Percentiles rank a stretch among this genome's conserved stretches.
Conservation (phyloP, 1,284 basidiomycete species). For the Dichomitus squalens region DNA sequence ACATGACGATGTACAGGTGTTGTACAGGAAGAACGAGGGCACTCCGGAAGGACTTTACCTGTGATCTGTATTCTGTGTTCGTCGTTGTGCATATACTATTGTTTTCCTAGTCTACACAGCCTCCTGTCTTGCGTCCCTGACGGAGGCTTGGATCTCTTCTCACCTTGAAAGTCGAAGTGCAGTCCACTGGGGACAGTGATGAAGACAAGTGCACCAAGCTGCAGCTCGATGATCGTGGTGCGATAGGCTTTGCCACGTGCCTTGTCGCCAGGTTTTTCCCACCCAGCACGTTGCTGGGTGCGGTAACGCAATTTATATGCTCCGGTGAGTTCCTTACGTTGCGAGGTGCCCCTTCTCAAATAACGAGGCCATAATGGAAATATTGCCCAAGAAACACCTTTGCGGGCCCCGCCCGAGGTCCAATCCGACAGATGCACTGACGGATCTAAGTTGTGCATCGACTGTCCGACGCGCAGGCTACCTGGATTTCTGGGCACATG, state of each 20-base stretch:
- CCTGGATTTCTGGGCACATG: too few species aligned
- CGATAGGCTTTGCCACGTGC: slow-evolving; percentile 6
- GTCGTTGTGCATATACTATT: slow-evolving; percentile 21
- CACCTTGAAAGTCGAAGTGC: too few species aligned
- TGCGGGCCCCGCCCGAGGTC: too few species aligned
- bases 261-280: not conserved
- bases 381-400: too few species aligned
- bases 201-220: not conserved
- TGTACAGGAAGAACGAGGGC: slow-evolving; percentile 94
- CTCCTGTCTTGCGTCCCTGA: not conserved
- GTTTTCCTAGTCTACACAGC: slow-evolving; percentile 6
- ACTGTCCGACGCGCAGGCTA: too few species aligned
- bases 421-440: too few species aligned
- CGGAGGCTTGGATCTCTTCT: too few species aligned
- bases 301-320: not conserved
- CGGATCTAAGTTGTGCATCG: too few species aligned
- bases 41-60: slow-evolving; percentile 85
- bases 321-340: not conserved
- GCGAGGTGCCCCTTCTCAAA: too few species aligned
- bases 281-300: not conserved
- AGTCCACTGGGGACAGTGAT: not conserved
- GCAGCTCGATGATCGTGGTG: slow-evolving; percentile 2
- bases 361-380: too few species aligned
- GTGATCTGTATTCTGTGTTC: slow-evolving; percentile 38
- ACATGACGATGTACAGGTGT: slow-evolving; percentile 49